These are phyloP conservation scores for Acacia confusa DNA, from an alignment of 306 rosid species.

Conservation along the genomic window DNA sequence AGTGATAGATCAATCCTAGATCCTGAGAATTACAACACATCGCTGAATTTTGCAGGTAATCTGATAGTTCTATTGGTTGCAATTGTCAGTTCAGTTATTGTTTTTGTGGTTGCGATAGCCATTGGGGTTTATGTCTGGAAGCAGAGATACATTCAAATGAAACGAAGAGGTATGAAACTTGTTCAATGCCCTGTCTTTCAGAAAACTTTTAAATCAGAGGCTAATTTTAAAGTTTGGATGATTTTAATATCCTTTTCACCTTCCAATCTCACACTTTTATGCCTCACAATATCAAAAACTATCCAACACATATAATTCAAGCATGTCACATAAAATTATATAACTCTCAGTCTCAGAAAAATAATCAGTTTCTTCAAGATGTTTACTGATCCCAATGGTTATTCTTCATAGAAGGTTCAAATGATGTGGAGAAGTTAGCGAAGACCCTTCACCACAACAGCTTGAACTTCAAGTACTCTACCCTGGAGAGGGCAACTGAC, in stretches of 20 bases:
- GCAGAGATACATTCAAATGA: conserved; percentile 72
- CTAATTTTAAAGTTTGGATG: background rate
- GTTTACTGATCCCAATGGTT: conserved; percentile 13
- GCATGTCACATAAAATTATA: background rate
- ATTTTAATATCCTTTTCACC: background rate
- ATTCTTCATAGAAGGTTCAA: conserved; percentile 52
- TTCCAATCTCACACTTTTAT: background rate
- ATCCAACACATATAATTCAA: background rate
- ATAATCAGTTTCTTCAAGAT: background rate
- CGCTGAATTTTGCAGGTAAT: conserved; percentile 55
- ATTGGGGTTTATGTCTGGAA: conserved; percentile 72
- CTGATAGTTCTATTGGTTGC: conserved; percentile 51
- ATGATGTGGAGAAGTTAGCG: conserved; percentile 62
- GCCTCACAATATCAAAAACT: background rate
- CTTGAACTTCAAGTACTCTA: conserved; percentile 87
- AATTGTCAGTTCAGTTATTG: conserved; percentile 65
- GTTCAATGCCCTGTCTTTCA: background rate
- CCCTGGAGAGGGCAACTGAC: conserved; percentile 81
- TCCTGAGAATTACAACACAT: conserved; percentile 17
- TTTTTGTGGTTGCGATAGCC: conserved; percentile 47
- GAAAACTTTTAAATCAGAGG: background rate
- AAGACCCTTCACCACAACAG: conserved; percentile 67
- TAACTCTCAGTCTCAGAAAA: background rate
- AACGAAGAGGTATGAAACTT: conserved; percentile 67
- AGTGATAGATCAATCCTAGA: conserved; percentile 13